Percentiles rank a stretch among this genome's conserved stretches.
phyloP scores from a whole-genome alignment of 2,329 filamentous ascomycete species.

The Zalaria obscura region DNA sequence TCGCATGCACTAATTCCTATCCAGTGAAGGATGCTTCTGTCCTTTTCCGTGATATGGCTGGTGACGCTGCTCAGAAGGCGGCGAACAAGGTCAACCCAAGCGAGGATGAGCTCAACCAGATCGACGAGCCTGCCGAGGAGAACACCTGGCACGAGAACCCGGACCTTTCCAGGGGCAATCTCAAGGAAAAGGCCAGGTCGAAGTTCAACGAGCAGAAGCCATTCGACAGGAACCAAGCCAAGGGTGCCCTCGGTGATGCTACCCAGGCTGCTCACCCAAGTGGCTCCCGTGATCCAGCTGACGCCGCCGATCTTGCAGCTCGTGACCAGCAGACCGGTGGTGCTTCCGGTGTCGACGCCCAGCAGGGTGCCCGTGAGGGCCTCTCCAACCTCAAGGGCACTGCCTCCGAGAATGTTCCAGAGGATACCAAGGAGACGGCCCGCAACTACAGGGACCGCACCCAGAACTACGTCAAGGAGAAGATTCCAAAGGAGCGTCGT shows the following conservation, averaged over 20 bases:
- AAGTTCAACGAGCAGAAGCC: constrained; percentile 43
- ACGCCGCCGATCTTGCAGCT: constrained; percentile 38
- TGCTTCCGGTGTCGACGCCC: constrained; percentile 37
- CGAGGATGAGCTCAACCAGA: constrained; percentile 59
- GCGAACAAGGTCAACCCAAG: constrained; percentile 63
- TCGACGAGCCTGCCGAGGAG: constrained; percentile 75
- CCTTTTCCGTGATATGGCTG: constrained; percentile 77
- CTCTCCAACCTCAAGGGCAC: constrained; percentile 35
- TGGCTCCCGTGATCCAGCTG: constrained; percentile 38
- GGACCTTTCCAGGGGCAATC: constrained; percentile 52
- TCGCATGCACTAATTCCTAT: constrained; percentile 8
- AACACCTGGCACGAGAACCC: constrained; percentile 90
- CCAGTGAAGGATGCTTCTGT: constrained; percentile 63
- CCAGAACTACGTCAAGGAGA: constrained; percentile 65
- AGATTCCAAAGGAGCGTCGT: constrained; percentile 83
- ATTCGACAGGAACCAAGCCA: constrained; percentile 42
- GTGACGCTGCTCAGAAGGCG: constrained; percentile 72
- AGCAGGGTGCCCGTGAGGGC: constrained; percentile 34
- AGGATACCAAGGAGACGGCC: constrained; percentile 39
- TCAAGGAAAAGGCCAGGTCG: constrained; percentile 55
- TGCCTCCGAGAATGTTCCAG: constrained; percentile 47
- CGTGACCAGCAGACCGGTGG: constrained; percentile 34
- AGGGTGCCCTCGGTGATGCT: constrained; percentile 45
- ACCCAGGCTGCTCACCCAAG: constrained; percentile 41
- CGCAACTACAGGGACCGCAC: constrained; percentile 35